These are phyloP conservation scores for Fusarium floridanum DNA, from an alignment of 2,329 filamentous ascomycete genomes.

Conservation along the genomic window DNA sequence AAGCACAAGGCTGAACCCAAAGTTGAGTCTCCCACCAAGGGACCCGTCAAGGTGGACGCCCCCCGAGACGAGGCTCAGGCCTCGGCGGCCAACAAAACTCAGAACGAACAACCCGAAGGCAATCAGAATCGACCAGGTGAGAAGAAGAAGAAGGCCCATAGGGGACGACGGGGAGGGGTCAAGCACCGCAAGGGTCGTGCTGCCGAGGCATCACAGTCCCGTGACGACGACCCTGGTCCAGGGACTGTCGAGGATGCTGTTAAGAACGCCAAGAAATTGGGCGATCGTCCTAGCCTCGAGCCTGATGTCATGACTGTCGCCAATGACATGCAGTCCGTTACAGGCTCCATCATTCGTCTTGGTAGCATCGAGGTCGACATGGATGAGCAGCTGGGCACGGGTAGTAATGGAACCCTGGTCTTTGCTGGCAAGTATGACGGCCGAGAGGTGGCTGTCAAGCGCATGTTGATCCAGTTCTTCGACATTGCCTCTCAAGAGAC, in stretches of 20 bases:
- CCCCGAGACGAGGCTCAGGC: not conserved
- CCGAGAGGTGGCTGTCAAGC: constrained; percentile 93
- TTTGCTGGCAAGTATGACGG: constrained; percentile 96
- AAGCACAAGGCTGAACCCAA: constrained; percentile 10
- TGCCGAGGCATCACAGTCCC: constrained; percentile 65
- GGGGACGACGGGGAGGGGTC: constrained; percentile 78
- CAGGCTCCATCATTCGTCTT: constrained; percentile 70
- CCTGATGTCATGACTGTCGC: constrained; percentile 71
- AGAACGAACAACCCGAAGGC: not conserved
- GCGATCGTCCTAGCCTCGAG: constrained; percentile 66
- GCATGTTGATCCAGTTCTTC: constrained; percentile 96
- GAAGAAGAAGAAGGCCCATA: constrained; percentile 77
- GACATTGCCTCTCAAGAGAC: constrained; percentile 97
- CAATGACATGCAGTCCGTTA: constrained; percentile 70
- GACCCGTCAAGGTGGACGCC: constrained; percentile 6
- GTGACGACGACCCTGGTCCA: constrained; percentile 59
- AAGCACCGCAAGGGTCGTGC: constrained; percentile 73
- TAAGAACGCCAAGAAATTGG: constrained; percentile 70
- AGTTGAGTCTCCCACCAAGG: not conserved
- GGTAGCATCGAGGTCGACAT: constrained; percentile 74
- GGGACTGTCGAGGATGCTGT: constrained; percentile 73
- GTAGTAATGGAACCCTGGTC: constrained; percentile 97
- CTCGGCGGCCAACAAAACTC: not conserved
- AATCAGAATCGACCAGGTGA: constrained; percentile 47
- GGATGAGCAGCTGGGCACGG: constrained; percentile 76